Percentiles rank a stretch among this genome's conserved stretches.
Conservation (phyloP, 805 yeast species). For the Yarrowia sp. region DNA sequence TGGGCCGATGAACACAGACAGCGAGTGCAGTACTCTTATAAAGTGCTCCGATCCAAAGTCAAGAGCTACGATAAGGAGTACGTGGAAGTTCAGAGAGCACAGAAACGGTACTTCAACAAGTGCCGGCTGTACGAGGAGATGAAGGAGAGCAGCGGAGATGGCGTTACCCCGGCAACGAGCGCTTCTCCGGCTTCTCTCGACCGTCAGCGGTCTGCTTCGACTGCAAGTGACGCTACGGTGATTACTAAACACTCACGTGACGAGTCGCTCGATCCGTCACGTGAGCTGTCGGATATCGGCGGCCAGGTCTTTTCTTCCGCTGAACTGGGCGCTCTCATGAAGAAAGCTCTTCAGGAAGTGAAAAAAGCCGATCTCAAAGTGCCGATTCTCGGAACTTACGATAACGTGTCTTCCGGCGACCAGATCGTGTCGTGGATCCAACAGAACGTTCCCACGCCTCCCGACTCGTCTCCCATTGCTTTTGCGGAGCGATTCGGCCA, state of each 20-base stretch:
- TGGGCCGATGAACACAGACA: conserved; percentile 75
- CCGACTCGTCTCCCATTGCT: conserved; percentile 42
- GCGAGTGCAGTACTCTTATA: conserved; percentile 61
- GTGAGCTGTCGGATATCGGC: conserved; percentile 33
- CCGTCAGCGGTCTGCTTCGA: conserved; percentile 4
- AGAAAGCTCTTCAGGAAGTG: conserved; percentile 47
- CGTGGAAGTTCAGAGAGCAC: conserved; percentile 53
- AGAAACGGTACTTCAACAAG: conserved; percentile 70
- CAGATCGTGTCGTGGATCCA: conserved; percentile 60
- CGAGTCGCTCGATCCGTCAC: conserved; percentile 18
- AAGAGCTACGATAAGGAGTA: conserved; percentile 51
- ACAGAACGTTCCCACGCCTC: conserved; percentile 43
- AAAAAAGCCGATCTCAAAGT: conserved; percentile 57
- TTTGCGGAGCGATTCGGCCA: conserved; percentile 74
- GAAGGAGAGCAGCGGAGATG: neutral
- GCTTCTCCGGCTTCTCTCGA: neutral
- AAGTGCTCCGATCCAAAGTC: conserved; percentile 50
- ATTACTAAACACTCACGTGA: no score
- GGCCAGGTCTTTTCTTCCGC: conserved; percentile 41
- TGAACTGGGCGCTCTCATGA: conserved; percentile 45
- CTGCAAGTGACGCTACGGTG: conserved; percentile 13
- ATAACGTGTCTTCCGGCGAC: conserved; percentile 60
- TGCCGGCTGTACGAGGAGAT: conserved; percentile 68
- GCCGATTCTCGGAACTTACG: conserved; percentile 67
- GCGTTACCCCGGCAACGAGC: neutral